Evolutionary conservation across 1,139 yeast genomes (phyloP).

Genomic region (Yamadazyma friedrichii): DNA sequence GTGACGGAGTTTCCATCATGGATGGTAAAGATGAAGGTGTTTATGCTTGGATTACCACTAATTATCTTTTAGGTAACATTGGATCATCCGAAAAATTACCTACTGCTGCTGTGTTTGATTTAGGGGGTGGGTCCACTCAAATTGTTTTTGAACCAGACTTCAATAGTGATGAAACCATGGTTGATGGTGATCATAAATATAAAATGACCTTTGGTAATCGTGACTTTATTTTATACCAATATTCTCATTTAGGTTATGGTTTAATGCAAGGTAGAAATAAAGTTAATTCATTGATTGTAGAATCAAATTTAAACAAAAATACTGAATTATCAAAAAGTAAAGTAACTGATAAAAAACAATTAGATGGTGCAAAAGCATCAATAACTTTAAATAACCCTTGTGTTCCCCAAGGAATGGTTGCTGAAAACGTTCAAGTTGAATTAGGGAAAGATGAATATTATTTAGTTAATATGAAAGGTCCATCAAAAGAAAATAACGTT

Average conservation of each 20-base stretch:
- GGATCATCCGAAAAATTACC: conserved; percentile 70
- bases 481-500: conserved; percentile 33
- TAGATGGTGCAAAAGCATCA: conserved; percentile 37
- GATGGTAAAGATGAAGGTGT: conserved; percentile 97
- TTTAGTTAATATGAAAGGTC: conserved; percentile 73
- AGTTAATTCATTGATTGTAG: conserved; percentile 62
- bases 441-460: conserved; percentile 48
- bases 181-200: conserved; percentile 88
- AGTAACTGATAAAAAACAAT: conserved; percentile 34
- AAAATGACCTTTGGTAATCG: conserved; percentile 77
- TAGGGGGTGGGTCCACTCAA: conserved; percentile 99
- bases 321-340: conserved; percentile 21
- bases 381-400: conserved; percentile 72
- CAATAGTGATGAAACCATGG: conserved; percentile 50
- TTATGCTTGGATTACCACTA: conserved; percentile 98
- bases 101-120: conserved; percentile 95
- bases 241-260: conserved; percentile 94
- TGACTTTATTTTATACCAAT: conserved; percentile 83
- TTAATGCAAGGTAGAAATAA: conserved; percentile 90
- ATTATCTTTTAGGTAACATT: conserved; percentile 87
- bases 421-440: conserved; percentile 57
- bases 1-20: conserved; percentile 88
- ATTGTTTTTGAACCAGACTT: conserved; percentile 93
- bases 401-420: conserved; percentile 69
- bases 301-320: conserved; percentile 42